Base-by-base conservation (phyloP, 2,329 filamentous ascomycete species). In the Chaetomium sp. region DNA sequence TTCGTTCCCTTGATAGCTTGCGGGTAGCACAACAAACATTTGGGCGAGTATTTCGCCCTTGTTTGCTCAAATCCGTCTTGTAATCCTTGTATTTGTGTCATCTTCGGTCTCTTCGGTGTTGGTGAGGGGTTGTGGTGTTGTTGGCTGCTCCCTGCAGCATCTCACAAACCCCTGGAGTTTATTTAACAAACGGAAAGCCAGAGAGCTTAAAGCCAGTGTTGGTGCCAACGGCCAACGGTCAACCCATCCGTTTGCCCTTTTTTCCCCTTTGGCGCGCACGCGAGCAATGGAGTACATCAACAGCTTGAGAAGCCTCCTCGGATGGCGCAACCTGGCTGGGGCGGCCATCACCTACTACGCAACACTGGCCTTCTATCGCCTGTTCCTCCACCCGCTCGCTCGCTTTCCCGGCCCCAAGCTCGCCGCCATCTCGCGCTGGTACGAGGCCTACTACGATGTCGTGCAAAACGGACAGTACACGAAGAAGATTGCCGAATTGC, bases 391-490 rank as follows among this genome's bases (percentile, higher is more conserved):
- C 13, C 61, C 61, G 6, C 27, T 63, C 23, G 55, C 61, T 23
- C 51, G 49, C 10, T 70, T 76, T 16, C 74, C 74, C 0, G 74
- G 75, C 2, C 73, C 74, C 8, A 74, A 71, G 49, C 64, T 74
- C 3, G 70, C 72, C 1, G 74, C 74, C 0, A 29, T 69, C 1
- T 73, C 69, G 1, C 57, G 67, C 13, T 73, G 69, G 67, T 74
- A 74, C 47, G 74, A 77, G 58, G 73, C 69, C 27, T 76, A 70
- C 58, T 73, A 71, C 54, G 70, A 74, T 58, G 59, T 73, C n/a
- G 27, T 73, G 12, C 49, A 50, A 0, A 55, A 62, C 25, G 70
- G 72, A n/a, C 31, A 71, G 31, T 74, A 69, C 33, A 64, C 67
- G 23, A 70, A 64, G 25, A 61, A 74, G 23, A 73, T 73, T 8